Evolutionary conservation across 2,329 filamentous ascomycete genomes (phyloP).

Genomic region (Aspergillus intermedius): DNA sequence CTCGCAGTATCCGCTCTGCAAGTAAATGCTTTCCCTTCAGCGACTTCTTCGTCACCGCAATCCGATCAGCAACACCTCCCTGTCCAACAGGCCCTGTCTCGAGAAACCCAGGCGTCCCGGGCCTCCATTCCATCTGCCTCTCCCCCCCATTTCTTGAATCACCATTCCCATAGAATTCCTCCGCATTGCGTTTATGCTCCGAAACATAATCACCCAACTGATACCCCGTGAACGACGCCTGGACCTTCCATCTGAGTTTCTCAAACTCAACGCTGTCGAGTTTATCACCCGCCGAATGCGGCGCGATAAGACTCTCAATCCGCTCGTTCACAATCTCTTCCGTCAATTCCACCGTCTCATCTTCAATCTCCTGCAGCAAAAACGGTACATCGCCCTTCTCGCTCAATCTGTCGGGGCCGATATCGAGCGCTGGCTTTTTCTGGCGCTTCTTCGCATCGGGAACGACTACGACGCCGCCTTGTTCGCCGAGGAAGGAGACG

Average conservation of each 20-base stretch:
- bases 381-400: slow-evolving; percentile 12
- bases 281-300: slow-evolving; percentile 18
- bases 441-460: neutral
- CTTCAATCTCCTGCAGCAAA: slow-evolving; percentile 22
- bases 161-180: neutral
- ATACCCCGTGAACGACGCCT: slow-evolving; percentile 27
- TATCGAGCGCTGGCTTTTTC: slow-evolving; percentile 4
- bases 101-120: slow-evolving; percentile 26
- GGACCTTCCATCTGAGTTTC: slow-evolving; percentile 22
- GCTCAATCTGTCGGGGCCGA: slow-evolving; percentile 3
- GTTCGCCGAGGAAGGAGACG: no score
- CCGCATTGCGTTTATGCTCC: neutral
- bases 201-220: slow-evolving; percentile 29
- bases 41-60: slow-evolving; percentile 9
- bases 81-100: slow-evolving; percentile 12
- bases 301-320: slow-evolving; percentile 22
- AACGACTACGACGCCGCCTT: neutral
- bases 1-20: slow-evolving; percentile 31
- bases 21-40: slow-evolving; percentile 26
- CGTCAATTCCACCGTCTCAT: slow-evolving; percentile 9
- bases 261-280: slow-evolving; percentile 23
- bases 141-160: no score
- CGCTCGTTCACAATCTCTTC: slow-evolving; percentile 15
- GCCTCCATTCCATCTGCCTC: slow-evolving; percentile 19
- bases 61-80: slow-evolving; percentile 13